A percentile compares a stretch with the other conserved stretches of the same genome.
Evolutionary conservation across 2,329 filamentous ascomycete genomes (phyloP).

Genomic region (Scytalidium sp.): DNA sequence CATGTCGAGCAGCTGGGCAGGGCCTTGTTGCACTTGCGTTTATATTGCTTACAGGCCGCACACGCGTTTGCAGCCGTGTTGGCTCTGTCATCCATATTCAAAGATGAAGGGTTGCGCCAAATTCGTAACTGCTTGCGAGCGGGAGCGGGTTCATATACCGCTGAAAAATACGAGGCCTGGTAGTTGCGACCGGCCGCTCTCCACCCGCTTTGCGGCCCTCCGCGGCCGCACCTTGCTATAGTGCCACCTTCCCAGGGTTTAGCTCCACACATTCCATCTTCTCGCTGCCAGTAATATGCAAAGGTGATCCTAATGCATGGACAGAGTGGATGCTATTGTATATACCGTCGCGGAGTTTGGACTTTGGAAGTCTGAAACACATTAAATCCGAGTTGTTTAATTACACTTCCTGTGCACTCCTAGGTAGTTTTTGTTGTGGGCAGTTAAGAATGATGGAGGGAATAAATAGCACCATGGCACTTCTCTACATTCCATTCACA

Average conservation of each 20-base stretch:
- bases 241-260: neutral
- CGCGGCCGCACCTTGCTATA: too few relatives aligned
- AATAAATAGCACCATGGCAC: neutral
- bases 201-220: neutral
- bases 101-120: neutral
- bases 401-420: too few relatives aligned
- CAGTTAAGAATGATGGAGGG: neutral
- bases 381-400: neutral
- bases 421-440: neutral
- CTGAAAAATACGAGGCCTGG: neutral
- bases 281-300: neutral
- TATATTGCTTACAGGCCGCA: slow-evolving; percentile 7
- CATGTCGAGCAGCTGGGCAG: slow-evolving; percentile 8
- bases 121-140: neutral
- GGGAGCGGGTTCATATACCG: neutral
- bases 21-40: slow-evolving; percentile 9
- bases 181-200: neutral
- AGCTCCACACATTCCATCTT: neutral
- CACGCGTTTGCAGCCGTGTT: slow-evolving; percentile 5
- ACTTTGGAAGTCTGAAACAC: neutral
- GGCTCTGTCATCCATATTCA: neutral
- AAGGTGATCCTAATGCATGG: neutral
- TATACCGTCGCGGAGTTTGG: neutral
- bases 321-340: too few relatives aligned
- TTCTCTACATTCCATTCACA: neutral